phyloP scores from a whole-genome alignment of 495 filamentous ascomycete genomes.

The Aspergillus sclerotioniger region DNA sequence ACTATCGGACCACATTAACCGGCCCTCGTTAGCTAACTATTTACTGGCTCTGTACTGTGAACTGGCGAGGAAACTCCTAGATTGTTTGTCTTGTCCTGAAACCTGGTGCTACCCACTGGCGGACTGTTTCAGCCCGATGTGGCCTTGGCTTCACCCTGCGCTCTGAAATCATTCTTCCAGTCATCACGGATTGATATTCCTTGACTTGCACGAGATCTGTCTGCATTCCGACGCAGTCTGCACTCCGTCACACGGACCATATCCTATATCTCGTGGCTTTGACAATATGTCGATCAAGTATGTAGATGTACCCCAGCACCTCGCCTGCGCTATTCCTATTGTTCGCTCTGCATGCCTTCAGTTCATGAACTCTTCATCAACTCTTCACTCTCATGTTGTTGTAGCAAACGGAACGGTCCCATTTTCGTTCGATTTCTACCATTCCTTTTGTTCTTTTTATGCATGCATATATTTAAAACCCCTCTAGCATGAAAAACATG shows the following conservation, averaged over 20 bases:
- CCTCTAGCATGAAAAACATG: not conserved
- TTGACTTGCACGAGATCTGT: not conserved
- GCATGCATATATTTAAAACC: too few species aligned
- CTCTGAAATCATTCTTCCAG: not conserved
- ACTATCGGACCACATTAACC: not conserved
- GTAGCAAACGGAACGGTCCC: not conserved
- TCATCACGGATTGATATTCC: not conserved
- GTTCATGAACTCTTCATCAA: slow-evolving; percentile 18
- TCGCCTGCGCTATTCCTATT: slow-evolving; percentile 13
- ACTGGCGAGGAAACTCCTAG: not conserved
- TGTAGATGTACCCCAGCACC: slow-evolving; percentile 35
- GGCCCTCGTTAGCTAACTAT: too few species aligned
- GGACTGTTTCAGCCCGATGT: not conserved
- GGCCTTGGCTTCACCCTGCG: slow-evolving; percentile 1
- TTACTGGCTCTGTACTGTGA: not conserved
- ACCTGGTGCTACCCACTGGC: not conserved
- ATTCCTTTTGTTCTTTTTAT: too few species aligned
- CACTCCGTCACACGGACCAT: not conserved
- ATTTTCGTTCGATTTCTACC: too few species aligned
- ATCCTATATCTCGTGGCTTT: not conserved
- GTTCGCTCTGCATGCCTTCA: too few species aligned
- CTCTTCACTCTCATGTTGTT: not conserved
- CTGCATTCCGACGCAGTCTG: not conserved
- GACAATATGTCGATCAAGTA: slow-evolving; percentile 68
- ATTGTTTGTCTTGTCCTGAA: not conserved